Percentiles rank a stretch among this genome's conserved stretches.
phyloP scores from a whole-genome alignment of 768 basidiomycete genomes.

The Russula griseocarnosa region DNA sequence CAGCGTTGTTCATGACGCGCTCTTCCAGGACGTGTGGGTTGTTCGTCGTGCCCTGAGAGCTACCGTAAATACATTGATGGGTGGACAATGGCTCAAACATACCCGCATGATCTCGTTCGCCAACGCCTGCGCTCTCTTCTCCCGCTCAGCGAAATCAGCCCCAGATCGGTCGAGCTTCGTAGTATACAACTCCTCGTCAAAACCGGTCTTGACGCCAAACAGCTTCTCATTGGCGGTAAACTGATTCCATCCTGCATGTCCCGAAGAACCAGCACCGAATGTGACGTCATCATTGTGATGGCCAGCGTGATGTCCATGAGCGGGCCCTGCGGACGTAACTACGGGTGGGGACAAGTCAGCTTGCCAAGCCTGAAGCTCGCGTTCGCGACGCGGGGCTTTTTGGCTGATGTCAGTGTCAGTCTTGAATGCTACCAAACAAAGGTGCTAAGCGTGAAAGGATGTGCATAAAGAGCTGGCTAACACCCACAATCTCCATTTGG shows the following conservation, averaged over 20 bases:
- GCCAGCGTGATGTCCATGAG: conserved; percentile 34
- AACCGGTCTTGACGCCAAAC: conserved; percentile 88
- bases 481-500: conserved; percentile 70
- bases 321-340: conserved; percentile 30
- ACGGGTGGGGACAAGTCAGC: conserved; percentile 40
- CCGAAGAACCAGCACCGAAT: conserved; percentile 53
- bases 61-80: conserved; percentile 12
- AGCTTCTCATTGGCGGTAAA: conserved; percentile 89
- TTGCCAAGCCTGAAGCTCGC: conserved; percentile 80
- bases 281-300: conserved; percentile 60
- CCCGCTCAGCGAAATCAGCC: conserved; percentile 83
- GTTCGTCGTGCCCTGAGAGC: conserved; percentile 49
- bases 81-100: conserved; percentile 33
- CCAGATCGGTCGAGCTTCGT: conserved; percentile 84
- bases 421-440: conserved; percentile 52
- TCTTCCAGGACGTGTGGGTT: conserved; percentile 93
- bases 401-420: conserved; percentile 77
- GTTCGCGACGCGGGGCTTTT: conserved; percentile 54
- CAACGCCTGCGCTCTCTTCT: conserved; percentile 79
- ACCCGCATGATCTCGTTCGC: conserved; percentile 91
- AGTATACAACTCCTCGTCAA: conserved; percentile 92
- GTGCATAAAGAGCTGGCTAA: conserved; percentile 5
- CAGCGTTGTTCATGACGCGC: conserved; percentile 47
- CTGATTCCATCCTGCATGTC: conserved; percentile 72
- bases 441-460: conserved; percentile 1